Conservation (phyloP, 495 filamentous ascomycete genomes). For the Penicillium cinerascens region DNA sequence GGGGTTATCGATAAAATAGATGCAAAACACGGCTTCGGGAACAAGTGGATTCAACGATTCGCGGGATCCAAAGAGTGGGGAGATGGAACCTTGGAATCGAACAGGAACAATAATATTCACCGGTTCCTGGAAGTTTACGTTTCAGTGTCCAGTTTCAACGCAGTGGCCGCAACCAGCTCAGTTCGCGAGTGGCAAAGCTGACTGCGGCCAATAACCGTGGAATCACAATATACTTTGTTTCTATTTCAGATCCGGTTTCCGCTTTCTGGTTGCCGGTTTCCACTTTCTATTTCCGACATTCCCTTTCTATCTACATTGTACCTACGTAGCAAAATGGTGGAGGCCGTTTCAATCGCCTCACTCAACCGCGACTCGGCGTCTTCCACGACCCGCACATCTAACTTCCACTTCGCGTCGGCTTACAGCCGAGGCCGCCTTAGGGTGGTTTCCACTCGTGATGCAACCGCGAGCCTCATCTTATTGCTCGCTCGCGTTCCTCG, state of each 20-base stretch:
- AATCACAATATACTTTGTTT: neutral
- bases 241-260: neutral
- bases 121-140: constrained; percentile 4
- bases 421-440: too few species aligned
- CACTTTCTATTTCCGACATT: too few species aligned
- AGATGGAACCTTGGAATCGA: neutral
- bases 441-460: too few species aligned
- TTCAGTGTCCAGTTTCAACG: neutral
- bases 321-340: too few species aligned
- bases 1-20: neutral
- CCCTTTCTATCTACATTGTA: too few species aligned
- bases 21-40: neutral
- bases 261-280: neutral
- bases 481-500: too few species aligned
- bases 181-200: constrained; percentile 7
- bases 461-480: too few species aligned
- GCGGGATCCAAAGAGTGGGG: neutral
- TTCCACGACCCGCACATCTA: too few species aligned
- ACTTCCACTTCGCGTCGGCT: too few species aligned
- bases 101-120: neutral
- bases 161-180: constrained; percentile 20
- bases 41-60: neutral
- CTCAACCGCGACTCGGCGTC: too few species aligned
- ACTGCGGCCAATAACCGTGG: constrained; percentile 10
- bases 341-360: too few species aligned